These are phyloP conservation scores for Ocimum tenuiflorum DNA, from an alignment of 257 asterid genomes.

Conservation along the genomic window DNA sequence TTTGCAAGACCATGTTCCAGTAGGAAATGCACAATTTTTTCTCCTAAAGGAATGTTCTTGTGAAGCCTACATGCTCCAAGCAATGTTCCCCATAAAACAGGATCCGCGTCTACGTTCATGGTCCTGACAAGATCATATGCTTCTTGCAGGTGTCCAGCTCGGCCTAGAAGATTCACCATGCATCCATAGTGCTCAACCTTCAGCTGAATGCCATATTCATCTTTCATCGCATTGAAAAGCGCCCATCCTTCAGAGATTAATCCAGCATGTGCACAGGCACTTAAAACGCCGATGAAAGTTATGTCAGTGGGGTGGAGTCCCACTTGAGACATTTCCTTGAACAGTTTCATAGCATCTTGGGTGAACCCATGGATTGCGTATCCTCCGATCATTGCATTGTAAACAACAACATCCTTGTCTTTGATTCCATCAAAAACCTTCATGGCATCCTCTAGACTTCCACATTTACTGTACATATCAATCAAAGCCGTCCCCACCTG, in stretches of 20 bases:
- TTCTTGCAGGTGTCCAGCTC: slow-evolving; percentile 38
- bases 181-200: slow-evolving; percentile 55
- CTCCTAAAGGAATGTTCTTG: slow-evolving; percentile 33
- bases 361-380: slow-evolving; percentile 39
- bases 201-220: slow-evolving; percentile 29
- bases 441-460: slow-evolving; percentile 44
- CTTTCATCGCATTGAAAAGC: slow-evolving; percentile 30
- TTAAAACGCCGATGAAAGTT: slow-evolving; percentile 42
- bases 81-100: slow-evolving; percentile 43
- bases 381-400: slow-evolving; percentile 46
- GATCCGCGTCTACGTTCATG: slow-evolving; percentile 24
- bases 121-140: slow-evolving; percentile 37
- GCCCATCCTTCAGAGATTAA: slow-evolving; percentile 39
- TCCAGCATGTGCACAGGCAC: slow-evolving; percentile 54
- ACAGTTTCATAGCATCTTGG: slow-evolving; percentile 37
- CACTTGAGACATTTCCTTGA: slow-evolving; percentile 24
- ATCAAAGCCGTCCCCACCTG: slow-evolving; percentile 41
- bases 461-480: slow-evolving; percentile 55
- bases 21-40: slow-evolving; percentile 28
- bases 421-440: slow-evolving; percentile 37
- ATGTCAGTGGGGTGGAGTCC: slow-evolving; percentile 38
- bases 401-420: slow-evolving; percentile 37
- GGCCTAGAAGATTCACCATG: slow-evolving; percentile 56
- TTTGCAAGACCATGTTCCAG: slow-evolving; percentile 26
- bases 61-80: slow-evolving; percentile 48